Percentiles rank a stretch among this genome's conserved stretches.
phyloP scores from a whole-genome alignment of 164 flowering plant species.

The Saururus chinensis region DNA sequence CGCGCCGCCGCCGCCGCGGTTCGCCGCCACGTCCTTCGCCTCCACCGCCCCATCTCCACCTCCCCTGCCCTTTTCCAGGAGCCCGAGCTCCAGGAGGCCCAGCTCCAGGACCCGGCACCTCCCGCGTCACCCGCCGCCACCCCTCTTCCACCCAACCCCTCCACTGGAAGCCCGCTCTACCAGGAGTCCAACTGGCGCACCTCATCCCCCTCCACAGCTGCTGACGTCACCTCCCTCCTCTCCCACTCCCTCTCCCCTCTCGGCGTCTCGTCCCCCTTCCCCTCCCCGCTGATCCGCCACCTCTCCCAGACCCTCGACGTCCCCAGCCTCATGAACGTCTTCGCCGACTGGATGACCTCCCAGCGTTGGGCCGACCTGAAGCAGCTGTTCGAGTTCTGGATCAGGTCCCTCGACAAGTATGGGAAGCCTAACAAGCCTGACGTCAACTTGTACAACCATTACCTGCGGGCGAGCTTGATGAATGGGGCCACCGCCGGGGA shows the following conservation, averaged over 20 bases:
- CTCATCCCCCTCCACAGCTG: constrained; percentile 16
- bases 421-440: constrained; percentile 85
- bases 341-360: constrained; percentile 70
- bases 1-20: background rate
- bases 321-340: constrained; percentile 35
- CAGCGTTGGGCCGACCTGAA: constrained; percentile 71
- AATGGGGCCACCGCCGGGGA: constrained; percentile 44
- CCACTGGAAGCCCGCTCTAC: constrained; percentile 73
- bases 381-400: constrained; percentile 72
- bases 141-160: constrained; percentile 78
- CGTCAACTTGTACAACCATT: constrained; percentile 61
- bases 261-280: no score
- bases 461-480: constrained; percentile 73
- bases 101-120: constrained; percentile 33
- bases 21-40: constrained; percentile 2
- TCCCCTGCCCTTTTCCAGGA: constrained; percentile 56
- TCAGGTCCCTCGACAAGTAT: constrained; percentile 44
- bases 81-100: constrained; percentile 52
- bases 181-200: constrained; percentile 54
- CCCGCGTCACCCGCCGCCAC: constrained; percentile 20
- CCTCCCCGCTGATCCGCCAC: constrained; percentile 27
- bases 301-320: constrained; percentile 38
- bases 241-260: no score
- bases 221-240: constrained; percentile 1
- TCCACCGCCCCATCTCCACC: constrained; percentile 40